Base-by-base conservation (phyloP, 345 rosid genomes). In the Salix purpurea region DNA sequence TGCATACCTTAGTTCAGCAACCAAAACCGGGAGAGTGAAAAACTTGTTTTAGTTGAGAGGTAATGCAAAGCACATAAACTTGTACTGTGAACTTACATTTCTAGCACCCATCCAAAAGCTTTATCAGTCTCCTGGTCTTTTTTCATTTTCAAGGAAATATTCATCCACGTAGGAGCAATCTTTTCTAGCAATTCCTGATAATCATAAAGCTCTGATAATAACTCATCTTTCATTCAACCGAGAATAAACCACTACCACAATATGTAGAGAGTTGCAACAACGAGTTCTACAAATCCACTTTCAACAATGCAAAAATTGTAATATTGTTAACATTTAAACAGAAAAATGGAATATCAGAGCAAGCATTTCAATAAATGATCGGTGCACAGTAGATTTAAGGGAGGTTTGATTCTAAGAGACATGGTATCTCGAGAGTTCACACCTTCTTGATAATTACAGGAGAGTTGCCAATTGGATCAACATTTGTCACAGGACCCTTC, bases 91-190 rank as follows among this genome's bases (percentile, higher is more conserved):
- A 24, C 94, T 90, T 78, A 96, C 99, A 94, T 96, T 90, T 96
- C 99, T 40, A 92, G 86, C 72, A 96, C 98, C 99, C 99, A 96
- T 78, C 99, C 99, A 77, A 96, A 94, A 69, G 88, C 77, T 77
- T 90, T 88, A 65, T 96, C 99, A 24, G 98, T 92, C 78, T 94
- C 97, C 2, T 89, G 94, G 62, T 96, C 97, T 44, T 81, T 76
- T 84, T 96, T 96, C 99, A 96, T 96, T 77, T 82, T 82, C 80
- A 96, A 66, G 24, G 98, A 96, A 77, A 94, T 82, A 87, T 96
- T 94, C 98, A 92, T 90, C 99, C 99, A 96, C 42, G 99, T 96
- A 36, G 98, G 97, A 82, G 98, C 94, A 68, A 94, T 90, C 86
- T 90, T 90, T 82, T 87, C 87, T 74, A 94, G 90, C 80, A 89